Base-by-base conservation (phyloP, 495 filamentous ascomycete genomes). In the Apiosordaria backusii region DNA sequence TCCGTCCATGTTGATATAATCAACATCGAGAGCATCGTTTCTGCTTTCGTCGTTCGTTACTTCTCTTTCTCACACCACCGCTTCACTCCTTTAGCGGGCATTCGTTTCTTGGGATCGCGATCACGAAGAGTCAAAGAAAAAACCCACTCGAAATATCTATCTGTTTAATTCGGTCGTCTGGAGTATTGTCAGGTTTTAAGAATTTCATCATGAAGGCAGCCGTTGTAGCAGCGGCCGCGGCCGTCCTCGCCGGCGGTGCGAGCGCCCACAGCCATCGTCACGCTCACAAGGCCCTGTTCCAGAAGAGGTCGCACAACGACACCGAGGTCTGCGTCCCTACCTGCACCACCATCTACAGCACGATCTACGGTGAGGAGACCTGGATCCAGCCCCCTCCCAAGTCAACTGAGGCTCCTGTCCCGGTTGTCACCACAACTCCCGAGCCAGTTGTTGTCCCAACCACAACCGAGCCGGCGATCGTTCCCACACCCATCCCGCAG, bases 71-170 rank as follows among this genome's bases (percentile, higher is more conserved):
- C 80, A 72, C 80, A 88, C 84, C 76, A 93, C 92, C 90, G 92
- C 92, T 94, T 93, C 92, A 94, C 89, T 96, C 92, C 74, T 96
- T 96, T 83, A 94, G 92, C 92, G 91, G 92, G 89, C 90, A 89
- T 82, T 94, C 91, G 80, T 92, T 93, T 68, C 53, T 59, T 55
- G 50, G 19, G 62, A 73, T 72, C 76, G 67, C 67, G 70, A 75
- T 74, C 74, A 84, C 71, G 67, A 58, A 65, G 61, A 65, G 67
- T 65, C 40, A 66, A 72, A 68, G 35, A 68, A 71, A 65, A 70
- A 60, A 61, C 64, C 61, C 64, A 64, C 62, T 22, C 50, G 58
- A 64, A 57, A 57, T n/a, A 53, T 53, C 58, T 40, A 64, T 50
- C 58, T 40, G 67, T 66, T 61, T 60, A 66, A 40, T 72, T 72